Conservation (phyloP, 2,329 filamentous ascomycete genomes). For the Scedosporium boydii region DNA sequence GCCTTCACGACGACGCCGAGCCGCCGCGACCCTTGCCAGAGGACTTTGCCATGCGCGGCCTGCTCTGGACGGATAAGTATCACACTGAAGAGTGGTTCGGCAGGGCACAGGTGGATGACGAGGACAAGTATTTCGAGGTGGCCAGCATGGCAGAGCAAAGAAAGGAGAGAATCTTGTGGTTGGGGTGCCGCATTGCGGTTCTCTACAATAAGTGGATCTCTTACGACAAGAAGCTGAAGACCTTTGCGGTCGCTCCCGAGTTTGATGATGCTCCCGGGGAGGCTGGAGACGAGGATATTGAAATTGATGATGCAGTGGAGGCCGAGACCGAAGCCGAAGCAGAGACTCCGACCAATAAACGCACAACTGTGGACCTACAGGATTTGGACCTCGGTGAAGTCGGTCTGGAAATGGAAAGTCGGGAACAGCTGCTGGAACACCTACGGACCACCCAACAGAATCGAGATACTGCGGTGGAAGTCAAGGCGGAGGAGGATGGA, state of each 20-base stretch:
- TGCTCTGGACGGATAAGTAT: constrained; percentile 50
- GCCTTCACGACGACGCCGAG: background rate
- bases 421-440: background rate
- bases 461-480: too few species aligned
- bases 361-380: background rate
- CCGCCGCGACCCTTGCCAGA: constrained; percentile 51
- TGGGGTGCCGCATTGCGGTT: constrained; percentile 39
- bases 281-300: background rate
- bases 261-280: background rate
- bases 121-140: constrained; percentile 55
- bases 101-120: constrained; percentile 52
- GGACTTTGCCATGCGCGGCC: constrained; percentile 56
- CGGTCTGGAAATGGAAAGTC: background rate
- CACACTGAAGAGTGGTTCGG: constrained; percentile 51
- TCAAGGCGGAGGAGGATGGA: too few species aligned
- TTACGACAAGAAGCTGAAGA: constrained; percentile 26
- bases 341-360: background rate
- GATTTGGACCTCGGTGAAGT: background rate
- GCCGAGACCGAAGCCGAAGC: background rate
- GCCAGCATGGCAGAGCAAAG: constrained; percentile 48
- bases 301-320: background rate
- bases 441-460: background rate
- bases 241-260: constrained; percentile 26
- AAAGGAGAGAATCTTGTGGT: constrained; percentile 48
- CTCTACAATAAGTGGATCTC: constrained; percentile 29